Conservation (phyloP, 148 eudicot genomes). For the Rhododendron ferrugineum region DNA sequence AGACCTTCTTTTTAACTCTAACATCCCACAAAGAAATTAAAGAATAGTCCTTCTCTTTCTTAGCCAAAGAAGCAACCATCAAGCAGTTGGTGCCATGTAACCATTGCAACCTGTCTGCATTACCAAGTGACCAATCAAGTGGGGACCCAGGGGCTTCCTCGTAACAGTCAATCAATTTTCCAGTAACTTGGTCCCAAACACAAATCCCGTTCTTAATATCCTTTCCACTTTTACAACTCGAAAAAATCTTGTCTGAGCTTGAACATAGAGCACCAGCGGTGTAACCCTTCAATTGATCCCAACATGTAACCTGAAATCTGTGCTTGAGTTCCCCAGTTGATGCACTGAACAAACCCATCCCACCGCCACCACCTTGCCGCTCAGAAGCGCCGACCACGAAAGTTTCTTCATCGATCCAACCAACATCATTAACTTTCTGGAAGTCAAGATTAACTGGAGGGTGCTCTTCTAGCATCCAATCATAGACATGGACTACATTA, state of each 20-base stretch:
- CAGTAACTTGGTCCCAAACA: slow-evolving; percentile 71
- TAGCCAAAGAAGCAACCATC: slow-evolving; percentile 37
- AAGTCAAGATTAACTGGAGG: slow-evolving; percentile 66
- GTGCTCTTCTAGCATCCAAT: slow-evolving; percentile 74
- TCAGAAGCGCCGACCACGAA: slow-evolving; percentile 60
- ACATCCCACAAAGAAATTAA: slow-evolving; percentile 71
- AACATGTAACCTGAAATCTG: slow-evolving; percentile 52
- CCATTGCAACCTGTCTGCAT: slow-evolving; percentile 82
- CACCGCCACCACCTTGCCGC: slow-evolving; percentile 56
- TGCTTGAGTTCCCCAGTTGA: slow-evolving; percentile 41
- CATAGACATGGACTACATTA: slow-evolving; percentile 83
- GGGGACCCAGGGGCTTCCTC: neutral
- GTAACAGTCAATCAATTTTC: slow-evolving; percentile 69
- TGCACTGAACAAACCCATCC: slow-evolving; percentile 63
- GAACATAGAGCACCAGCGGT: slow-evolving; percentile 76
- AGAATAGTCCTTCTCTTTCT: slow-evolving; percentile 43
- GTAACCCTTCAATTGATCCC: slow-evolving; percentile 50
- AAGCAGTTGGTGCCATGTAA: slow-evolving; percentile 50
- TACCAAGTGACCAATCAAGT: slow-evolving; percentile 20
- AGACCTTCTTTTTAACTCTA: slow-evolving; percentile 53
- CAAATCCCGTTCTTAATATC: slow-evolving; percentile 64
- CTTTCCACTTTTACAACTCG: slow-evolving; percentile 56
- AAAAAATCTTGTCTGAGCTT: slow-evolving; percentile 40
- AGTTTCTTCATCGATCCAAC: slow-evolving; percentile 50
- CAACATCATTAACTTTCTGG: slow-evolving; percentile 66